Conservation (phyloP, 768 basidiomycete genomes). For the Lyophyllum shimeji region DNA sequence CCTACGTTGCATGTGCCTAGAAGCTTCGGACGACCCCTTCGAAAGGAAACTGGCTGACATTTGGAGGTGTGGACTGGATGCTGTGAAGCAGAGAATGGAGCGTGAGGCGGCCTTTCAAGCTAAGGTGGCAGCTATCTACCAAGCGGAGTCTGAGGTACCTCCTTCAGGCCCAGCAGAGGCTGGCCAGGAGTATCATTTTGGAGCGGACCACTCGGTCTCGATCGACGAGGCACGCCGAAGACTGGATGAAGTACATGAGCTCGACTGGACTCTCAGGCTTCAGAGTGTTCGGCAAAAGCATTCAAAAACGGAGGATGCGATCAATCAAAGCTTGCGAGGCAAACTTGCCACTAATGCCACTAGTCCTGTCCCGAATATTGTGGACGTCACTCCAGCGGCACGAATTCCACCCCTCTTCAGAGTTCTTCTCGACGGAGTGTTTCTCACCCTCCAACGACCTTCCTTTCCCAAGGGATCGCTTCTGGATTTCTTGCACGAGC, state of each 20-base stretch:
- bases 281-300: constrained; percentile 47
- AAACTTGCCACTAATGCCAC: constrained; percentile 24
- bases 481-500: constrained; percentile 61
- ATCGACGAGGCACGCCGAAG: constrained; percentile 70
- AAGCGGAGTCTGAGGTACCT: constrained; percentile 34
- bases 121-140: constrained; percentile 68
- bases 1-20: constrained; percentile 64
- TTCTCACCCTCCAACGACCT: constrained; percentile 55
- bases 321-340: constrained; percentile 46
- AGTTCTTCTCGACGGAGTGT: constrained; percentile 56
- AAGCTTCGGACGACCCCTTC: constrained; percentile 83
- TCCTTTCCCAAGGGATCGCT: constrained; percentile 57
- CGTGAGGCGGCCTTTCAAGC: constrained; percentile 80
- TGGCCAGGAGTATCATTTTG: constrained; percentile 62
- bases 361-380: constrained; percentile 41
- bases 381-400: constrained; percentile 33
- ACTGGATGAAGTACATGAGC: constrained; percentile 65
- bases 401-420: constrained; percentile 70
- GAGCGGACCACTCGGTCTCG: constrained; percentile 61
- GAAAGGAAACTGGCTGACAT: constrained; percentile 77
- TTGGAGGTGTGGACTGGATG: constrained; percentile 69
- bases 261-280: constrained; percentile 69
- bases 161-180: constrained; percentile 21
- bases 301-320: constrained; percentile 44
- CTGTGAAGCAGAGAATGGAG: constrained; percentile 66